Base-by-base conservation (phyloP, 805 yeast species). In the Henningerozyma blattae region DNA sequence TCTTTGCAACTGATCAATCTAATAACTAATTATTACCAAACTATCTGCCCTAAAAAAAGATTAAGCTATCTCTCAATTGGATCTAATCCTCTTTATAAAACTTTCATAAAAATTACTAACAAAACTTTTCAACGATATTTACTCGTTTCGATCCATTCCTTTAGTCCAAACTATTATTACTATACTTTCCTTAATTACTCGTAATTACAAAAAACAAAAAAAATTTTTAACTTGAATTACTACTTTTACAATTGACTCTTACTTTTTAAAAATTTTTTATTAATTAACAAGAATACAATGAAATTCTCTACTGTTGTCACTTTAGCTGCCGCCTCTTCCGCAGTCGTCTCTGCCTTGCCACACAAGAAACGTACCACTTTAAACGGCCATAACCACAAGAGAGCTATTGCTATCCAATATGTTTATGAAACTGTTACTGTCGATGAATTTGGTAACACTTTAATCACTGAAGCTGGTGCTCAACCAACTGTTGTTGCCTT, bases 371-470 rank as follows among this genome's bases (percentile, higher is more conserved):
- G 33, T n/a, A 34, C 36, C 5, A 34, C 36, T 26, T 33, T 36
- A 15, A 33, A 36, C 58, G 44, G 61, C 39, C 72, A 67, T 52
- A 71, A 58, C 41, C 72, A 68, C 51, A 67, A 64, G 59, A 64
- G 72, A 56, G 72, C 69, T 18, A 62, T 66, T 34, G 72, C 70
- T 28, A 62, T 66, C 39, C 70, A 67, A 48, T 66, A 67, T 41
- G 68, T 65, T 24, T 69, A 72, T 52, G 70, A 71, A 45, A 70
- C 76, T 22, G 68, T 71, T 33, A 64, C 71, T 18, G 76, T 70
- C 33, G 65, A 68, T 40, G 65, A 58, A 31, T 52, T 60, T n/a
- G 74, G 73, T 40, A 46, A 57, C 37, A 65, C 73, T 31, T 49
- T 70, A 24, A 16, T 36, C 10, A 31, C 45, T 25, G 30, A 42